These are phyloP conservation scores for Coemansia sp. DNA, from an alignment of 371 early-diverging fungal genomes.

Conservation along the genomic window DNA sequence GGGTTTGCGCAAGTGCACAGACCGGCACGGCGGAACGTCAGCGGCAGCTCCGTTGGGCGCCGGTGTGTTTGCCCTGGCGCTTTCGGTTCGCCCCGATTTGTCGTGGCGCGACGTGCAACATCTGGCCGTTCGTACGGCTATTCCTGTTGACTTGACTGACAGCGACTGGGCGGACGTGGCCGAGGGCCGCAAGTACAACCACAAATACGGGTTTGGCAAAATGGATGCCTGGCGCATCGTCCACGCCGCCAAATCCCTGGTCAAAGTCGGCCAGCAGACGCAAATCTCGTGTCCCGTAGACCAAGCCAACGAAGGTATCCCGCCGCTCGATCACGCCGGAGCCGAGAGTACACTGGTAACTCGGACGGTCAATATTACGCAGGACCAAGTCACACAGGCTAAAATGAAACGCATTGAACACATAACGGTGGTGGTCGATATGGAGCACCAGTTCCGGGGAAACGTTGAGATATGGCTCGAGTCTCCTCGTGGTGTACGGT, in stretches of 20 bases:
- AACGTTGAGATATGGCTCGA: conserved; percentile 74
- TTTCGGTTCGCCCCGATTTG: conserved; percentile 83
- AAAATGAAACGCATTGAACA: conserved; percentile 74
- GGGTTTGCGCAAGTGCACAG: conserved; percentile 68
- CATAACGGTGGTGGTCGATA: conserved; percentile 79
- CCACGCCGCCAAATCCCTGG: conserved; percentile 69
- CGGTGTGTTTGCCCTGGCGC: conserved; percentile 88
- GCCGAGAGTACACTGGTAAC: conserved; percentile 18
- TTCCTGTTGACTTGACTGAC: conserved; percentile 67
- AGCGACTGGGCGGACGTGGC: conserved; percentile 63
- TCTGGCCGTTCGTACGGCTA: conserved; percentile 74
- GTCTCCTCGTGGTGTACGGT: conserved; percentile 68
- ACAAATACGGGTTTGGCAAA: conserved; percentile 92
- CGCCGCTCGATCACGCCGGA: conserved; percentile 48
- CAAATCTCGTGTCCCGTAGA: conserved; percentile 59
- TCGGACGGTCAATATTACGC: conserved; percentile 52
- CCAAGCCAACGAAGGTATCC: conserved; percentile 17
- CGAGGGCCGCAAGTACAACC: conserved; percentile 70
- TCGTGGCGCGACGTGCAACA: conserved; percentile 92
- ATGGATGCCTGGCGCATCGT: conserved; percentile 81
- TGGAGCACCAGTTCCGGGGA: conserved; percentile 77
- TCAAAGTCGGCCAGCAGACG: conserved; percentile 67
- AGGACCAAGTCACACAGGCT: conserved; percentile 53
- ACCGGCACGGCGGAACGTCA: conserved; percentile 90
- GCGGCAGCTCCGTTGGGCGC: conserved; percentile 96